Evolutionary conservation across 202 grass and related monocot species (phyloP).

Genomic region (Cymbopogon flexuosus): DNA sequence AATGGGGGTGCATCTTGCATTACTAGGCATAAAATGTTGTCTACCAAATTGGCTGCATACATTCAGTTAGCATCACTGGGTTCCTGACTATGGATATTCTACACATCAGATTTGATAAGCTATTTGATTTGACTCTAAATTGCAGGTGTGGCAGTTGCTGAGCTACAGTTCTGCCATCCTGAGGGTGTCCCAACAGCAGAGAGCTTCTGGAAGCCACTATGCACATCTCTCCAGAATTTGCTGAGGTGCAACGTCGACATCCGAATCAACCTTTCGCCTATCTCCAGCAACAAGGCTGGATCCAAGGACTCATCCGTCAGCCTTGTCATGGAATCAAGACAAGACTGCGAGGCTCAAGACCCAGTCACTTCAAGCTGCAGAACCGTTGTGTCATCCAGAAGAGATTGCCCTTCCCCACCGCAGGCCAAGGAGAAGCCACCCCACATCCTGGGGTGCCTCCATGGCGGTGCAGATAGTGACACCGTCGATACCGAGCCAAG

Average conservation of each 20-base stretch:
- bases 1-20: neutral
- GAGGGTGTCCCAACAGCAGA: conserved; percentile 47
- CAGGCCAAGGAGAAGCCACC: conserved; percentile 27
- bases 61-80: neutral
- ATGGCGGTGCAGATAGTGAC: neutral
- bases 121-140: conserved; percentile 1
- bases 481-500: conserved; percentile 13
- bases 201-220: conserved; percentile 59
- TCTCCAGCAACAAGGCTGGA: conserved; percentile 9
- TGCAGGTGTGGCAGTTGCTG: conserved; percentile 62
- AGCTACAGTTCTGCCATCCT: conserved; percentile 59
- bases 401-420: conserved; percentile 27
- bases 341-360: conserved; percentile 30
- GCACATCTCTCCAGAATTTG: conserved; percentile 56
- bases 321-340: conserved; percentile 49
- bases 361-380: conserved; percentile 1
- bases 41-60: neutral
- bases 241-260: conserved; percentile 76
- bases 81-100: neutral
- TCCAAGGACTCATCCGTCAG: conserved; percentile 43
- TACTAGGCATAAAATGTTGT: neutral
- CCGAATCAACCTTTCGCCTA: conserved; percentile 49
- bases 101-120: neutral
- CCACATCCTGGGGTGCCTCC: conserved; percentile 43
- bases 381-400: conserved; percentile 21